phyloP scores from a whole-genome alignment of 495 filamentous ascomycete genomes.

The Penicillium longicatenatum region DNA sequence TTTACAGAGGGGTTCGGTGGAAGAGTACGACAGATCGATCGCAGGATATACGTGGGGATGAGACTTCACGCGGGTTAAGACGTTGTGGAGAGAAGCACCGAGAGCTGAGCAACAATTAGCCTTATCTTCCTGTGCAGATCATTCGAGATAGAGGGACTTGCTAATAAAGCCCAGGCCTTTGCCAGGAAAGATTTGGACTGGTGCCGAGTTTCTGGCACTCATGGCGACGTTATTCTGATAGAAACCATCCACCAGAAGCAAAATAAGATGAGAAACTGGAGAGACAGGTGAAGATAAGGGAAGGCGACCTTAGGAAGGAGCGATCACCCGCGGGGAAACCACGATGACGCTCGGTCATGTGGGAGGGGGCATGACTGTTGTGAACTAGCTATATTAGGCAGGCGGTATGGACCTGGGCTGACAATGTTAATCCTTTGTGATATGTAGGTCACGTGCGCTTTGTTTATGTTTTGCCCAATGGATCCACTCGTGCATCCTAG shows the following conservation, averaged over 20 bases:
- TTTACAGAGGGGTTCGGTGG: constrained; percentile 65
- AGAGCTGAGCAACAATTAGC: constrained; percentile 59
- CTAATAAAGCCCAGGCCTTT: constrained; percentile 78
- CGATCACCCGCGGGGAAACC: constrained; percentile 14
- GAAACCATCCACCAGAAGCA: constrained; percentile 2
- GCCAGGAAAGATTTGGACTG: constrained; percentile 73
- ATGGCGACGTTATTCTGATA: constrained; percentile 22
- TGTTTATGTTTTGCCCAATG: constrained; percentile 49
- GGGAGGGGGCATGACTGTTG: constrained; percentile 21
- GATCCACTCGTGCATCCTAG: constrained; percentile 24
- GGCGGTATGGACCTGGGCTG: not conserved
- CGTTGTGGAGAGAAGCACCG: constrained; percentile 86
- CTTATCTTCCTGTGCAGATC: constrained; percentile 7
- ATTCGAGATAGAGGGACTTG: constrained; percentile 37
- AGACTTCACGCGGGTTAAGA: constrained; percentile 80
- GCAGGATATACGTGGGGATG: constrained; percentile 78
- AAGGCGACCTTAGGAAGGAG: not conserved
- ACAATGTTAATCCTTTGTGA: not conserved
- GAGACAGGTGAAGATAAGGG: constrained; percentile 3
- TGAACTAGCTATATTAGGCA: not conserved
- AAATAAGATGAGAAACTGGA: not conserved
- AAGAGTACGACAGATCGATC: constrained; percentile 78
- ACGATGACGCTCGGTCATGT: constrained; percentile 38
- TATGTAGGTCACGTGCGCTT: constrained; percentile 28
- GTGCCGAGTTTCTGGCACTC: constrained; percentile 36